Evolutionary conservation across 306 rosid species (phyloP), one percentile per base, ranked within the genome.

Genomic region (Castanea mollissima): DNA sequence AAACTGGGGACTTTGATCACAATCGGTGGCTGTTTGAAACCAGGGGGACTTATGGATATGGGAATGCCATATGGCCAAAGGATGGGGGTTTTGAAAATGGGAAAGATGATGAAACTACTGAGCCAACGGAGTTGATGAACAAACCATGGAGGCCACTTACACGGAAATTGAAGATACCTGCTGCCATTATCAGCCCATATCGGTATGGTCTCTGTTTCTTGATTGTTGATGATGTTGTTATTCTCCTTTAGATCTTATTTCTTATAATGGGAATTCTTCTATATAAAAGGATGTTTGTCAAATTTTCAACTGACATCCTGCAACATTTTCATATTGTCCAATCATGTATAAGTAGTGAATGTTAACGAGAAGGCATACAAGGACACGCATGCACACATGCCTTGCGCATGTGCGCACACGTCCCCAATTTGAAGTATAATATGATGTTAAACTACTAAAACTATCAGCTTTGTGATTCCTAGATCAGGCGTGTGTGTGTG

Each of bases 61-160:
- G 97, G 49, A 94, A 92, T 83, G 98, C 97, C 78, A 87, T 94
- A 60, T 94, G 98, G 98, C 95, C 97, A 34, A 92, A 91, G 81
- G 95, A 90, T 70, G 98, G 96, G 9, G 92, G 89, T 54, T 87
- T 89, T 20, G 90, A 88, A 69, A 87, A 79, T 84, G 98, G 86
- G 18, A 88, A 82, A 75, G 89, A 81, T 49, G 92, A 89, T 55
- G 91, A 85, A 51, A 73, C 58, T 75, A 73, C 32, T 69, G 97
- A 92, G 63, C 94, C 97, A 38, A 79, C 88, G 11, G 97, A 91
- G 71, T 87, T 92, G 58, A 85, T 89, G 86, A 89, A 44, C 82
- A 91, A 89, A 79, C 98, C 96, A 2, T 94, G 98, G 98, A 84
- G 98, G 51, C 98, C 98, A 38, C 97, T 92, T 65, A 92, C 98